Evolutionary conservation across 345 rosid species (phyloP).

Genomic region (Dipteronia dyeriana): DNA sequence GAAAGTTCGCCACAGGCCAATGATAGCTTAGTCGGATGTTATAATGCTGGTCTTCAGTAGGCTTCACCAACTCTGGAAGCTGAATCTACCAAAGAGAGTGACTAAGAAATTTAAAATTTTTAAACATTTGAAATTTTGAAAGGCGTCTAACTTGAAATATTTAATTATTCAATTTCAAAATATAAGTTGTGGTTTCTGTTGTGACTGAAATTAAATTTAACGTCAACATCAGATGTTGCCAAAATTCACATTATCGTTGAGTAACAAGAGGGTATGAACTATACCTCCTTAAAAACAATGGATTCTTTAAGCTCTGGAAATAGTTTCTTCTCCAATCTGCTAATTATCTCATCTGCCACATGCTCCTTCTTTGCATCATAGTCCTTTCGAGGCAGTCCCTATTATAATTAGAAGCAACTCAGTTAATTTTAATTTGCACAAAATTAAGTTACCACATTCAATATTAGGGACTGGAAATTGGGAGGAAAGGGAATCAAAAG

Average conservation of each 20-base stretch:
- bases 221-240: neutral
- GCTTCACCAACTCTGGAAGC: too few relatives aligned
- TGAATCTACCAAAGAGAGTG: neutral
- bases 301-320: conserved; percentile 82
- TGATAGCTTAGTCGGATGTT: too few relatives aligned
- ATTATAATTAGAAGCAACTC: conserved; percentile 20
- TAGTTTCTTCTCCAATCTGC: conserved; percentile 78
- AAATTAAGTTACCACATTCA: neutral
- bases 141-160: neutral
- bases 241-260: neutral
- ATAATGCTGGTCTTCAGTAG: too few relatives aligned
- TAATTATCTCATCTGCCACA: conserved; percentile 60
- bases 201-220: neutral
- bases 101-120: neutral
- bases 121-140: neutral
- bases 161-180: too few relatives aligned
- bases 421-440: neutral
- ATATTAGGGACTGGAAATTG: neutral
- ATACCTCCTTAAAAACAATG: conserved; percentile 81
- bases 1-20: too few relatives aligned
- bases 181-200: neutral
- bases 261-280: neutral
- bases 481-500: neutral
- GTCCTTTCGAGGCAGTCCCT: conserved; percentile 77
- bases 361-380: conserved; percentile 77